Conservation (phyloP, 2,329 filamentous ascomycete genomes). For the Lecanoromycetidae sp. region DNA sequence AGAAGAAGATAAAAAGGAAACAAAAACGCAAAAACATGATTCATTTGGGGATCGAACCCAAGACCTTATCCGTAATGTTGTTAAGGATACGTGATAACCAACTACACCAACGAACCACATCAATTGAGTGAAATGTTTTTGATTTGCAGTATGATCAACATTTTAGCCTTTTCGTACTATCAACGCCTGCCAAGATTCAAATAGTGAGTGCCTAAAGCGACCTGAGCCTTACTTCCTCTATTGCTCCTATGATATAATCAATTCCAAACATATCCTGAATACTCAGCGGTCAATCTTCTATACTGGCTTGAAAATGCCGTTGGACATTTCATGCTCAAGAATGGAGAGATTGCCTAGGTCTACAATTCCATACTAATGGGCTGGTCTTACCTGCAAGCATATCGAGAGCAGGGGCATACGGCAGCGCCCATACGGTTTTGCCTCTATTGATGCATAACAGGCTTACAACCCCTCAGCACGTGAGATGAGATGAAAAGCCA, state of each 20-base stretch:
- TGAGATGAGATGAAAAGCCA: neutral
- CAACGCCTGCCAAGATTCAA: neutral
- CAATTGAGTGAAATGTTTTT: neutral
- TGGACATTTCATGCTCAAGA: neutral
- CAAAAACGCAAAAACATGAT: slow-evolving; percentile 4
- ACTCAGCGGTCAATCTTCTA: neutral
- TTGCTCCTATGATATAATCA: neutral
- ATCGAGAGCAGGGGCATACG: neutral
- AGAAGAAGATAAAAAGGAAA: slow-evolving; percentile 6
- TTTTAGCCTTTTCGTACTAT: neutral
- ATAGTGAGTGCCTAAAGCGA: slow-evolving; percentile 1
- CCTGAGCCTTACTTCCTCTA: neutral
- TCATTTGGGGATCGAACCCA: slow-evolving; percentile 12
- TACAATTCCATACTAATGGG: neutral
- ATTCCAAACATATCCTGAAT: neutral
- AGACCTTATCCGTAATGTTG: slow-evolving; percentile 14
- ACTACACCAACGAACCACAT: slow-evolving; percentile 7
- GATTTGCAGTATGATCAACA: neutral
- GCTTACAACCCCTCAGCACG: neutral
- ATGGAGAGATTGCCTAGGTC: neutral
- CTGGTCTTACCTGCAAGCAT: neutral
- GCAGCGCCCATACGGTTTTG: neutral
- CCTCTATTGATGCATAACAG: neutral
- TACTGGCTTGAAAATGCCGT: neutral
- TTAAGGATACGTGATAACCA: slow-evolving; percentile 16